Conservation (phyloP, 371 early-diverging fungal genomes). For the Nematocida sp. region DNA sequence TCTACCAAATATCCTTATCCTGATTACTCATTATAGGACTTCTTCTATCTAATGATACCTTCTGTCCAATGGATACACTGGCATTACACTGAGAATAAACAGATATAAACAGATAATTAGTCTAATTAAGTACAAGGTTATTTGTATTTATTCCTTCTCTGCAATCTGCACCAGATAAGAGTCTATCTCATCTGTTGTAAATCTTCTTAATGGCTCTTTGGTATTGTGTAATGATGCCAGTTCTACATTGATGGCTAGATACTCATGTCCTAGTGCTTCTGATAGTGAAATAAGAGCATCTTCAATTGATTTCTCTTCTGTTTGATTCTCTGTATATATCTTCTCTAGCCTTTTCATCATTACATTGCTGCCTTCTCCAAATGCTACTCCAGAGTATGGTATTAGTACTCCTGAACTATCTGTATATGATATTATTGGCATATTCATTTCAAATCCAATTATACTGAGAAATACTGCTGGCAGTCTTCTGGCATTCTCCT, state of each 20-base stretch:
- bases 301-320: slow-evolving; percentile 46
- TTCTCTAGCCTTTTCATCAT: slow-evolving; percentile 64
- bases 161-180: slow-evolving; percentile 57
- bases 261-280: slow-evolving; percentile 62
- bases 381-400: slow-evolving; percentile 57
- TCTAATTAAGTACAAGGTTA: neutral
- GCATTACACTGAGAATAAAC: neutral
- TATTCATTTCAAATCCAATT: slow-evolving; percentile 60
- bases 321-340: slow-evolving; percentile 37
- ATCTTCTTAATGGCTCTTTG: slow-evolving; percentile 28
- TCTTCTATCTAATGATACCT: too few species aligned
- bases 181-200: slow-evolving; percentile 57
- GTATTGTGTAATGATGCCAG: slow-evolving; percentile 48
- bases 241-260: slow-evolving; percentile 58
- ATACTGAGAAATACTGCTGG: slow-evolving; percentile 55
- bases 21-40: neutral
- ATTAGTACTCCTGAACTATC: slow-evolving; percentile 60
- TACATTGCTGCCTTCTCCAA: slow-evolving; percentile 58
- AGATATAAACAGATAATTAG: neutral
- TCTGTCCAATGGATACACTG: neutral
- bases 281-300: slow-evolving; percentile 55
- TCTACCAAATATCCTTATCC: neutral
- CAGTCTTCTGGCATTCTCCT: slow-evolving; percentile 51
- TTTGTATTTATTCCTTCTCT: slow-evolving; percentile 51
- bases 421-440: slow-evolving; percentile 59